A percentile compares a stretch with the other conserved stretches of the same genome.
Conservation (phyloP, 495 filamentous ascomycete species). For the Aspergillus mulundensis region DNA sequence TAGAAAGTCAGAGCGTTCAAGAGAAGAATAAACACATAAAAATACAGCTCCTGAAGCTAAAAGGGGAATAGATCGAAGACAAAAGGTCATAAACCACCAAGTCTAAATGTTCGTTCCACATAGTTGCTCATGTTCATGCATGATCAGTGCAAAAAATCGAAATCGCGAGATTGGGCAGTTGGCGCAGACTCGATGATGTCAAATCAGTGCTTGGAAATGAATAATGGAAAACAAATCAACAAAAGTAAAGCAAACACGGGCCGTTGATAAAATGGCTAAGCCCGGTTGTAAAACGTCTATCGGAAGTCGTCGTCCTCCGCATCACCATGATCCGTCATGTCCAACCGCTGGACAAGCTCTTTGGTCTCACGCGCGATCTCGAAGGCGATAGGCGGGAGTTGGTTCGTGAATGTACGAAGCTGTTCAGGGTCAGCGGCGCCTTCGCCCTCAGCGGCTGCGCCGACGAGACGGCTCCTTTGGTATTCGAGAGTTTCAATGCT, state of each 20-base stretch:
- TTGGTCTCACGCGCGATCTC: constrained; percentile 82
- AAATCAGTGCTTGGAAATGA: constrained; percentile 10
- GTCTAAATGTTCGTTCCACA: constrained; percentile 41
- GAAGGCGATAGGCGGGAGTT: constrained; percentile 78
- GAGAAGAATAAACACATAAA: constrained; percentile 9
- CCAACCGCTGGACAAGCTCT: constrained; percentile 55
- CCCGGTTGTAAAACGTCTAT: constrained; percentile 13
- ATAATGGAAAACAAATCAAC: constrained; percentile 6
- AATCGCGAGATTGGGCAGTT: constrained; percentile 11
- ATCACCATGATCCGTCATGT: constrained; percentile 30
- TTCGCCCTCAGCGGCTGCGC: constrained; percentile 62
- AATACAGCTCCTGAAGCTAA: constrained; percentile 13
- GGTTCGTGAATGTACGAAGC: constrained; percentile 64
- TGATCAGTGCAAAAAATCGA: constrained; percentile 35
- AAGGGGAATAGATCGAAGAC: constrained; percentile 12
- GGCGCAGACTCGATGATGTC: constrained; percentile 2
- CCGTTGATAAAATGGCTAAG: not conserved
- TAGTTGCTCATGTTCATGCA: constrained; percentile 41
- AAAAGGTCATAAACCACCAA: constrained; percentile 27
- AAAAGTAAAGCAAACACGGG: not conserved
- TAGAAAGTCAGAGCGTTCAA: constrained; percentile 4
- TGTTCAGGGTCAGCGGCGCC: constrained; percentile 47
- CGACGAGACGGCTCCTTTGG: constrained; percentile 62
- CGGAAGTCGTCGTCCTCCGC: constrained; percentile 43
- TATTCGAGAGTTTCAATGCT: constrained; percentile 59